Evolutionary conservation across 2,329 filamentous ascomycete genomes (phyloP).

Genomic region (Pseudopithomyces maydicus): DNA sequence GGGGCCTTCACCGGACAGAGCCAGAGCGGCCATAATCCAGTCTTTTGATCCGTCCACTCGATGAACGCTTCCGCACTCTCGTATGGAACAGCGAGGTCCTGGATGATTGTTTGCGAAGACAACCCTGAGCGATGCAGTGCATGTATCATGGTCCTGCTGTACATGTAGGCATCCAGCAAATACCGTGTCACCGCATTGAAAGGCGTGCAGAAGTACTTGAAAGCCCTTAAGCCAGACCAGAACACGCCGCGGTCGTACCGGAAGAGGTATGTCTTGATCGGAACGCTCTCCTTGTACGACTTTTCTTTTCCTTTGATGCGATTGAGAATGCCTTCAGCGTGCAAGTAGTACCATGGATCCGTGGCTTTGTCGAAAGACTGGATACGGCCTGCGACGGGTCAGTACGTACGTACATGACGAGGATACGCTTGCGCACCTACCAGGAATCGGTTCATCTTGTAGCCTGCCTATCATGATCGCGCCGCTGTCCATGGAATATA

Average conservation of each 20-base stretch:
- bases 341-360: constrained; percentile 78
- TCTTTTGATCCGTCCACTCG: constrained; percentile 54
- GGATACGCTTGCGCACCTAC: background rate
- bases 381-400: constrained; percentile 15
- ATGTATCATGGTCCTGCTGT: constrained; percentile 66
- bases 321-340: constrained; percentile 53
- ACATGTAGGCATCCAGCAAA: constrained; percentile 64
- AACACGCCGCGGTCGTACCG: constrained; percentile 69
- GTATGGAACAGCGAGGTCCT: constrained; percentile 66
- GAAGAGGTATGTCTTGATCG: constrained; percentile 61
- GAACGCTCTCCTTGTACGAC: constrained; percentile 48
- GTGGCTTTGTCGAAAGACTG: constrained; percentile 59
- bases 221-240: constrained; percentile 67
- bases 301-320: constrained; percentile 10
- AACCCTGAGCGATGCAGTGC: constrained; percentile 65
- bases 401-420: background rate
- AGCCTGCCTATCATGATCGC: constrained; percentile 67
- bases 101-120: constrained; percentile 63
- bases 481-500: constrained; percentile 61
- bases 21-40: constrained; percentile 63
- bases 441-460: constrained; percentile 51
- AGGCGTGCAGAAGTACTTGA: constrained; percentile 64
- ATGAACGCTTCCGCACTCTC: constrained; percentile 58
- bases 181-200: constrained; percentile 65
- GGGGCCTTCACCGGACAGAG: constrained; percentile 57